phyloP scores from a whole-genome alignment of 306 rosid genomes.

The Morella rubra region DNA sequence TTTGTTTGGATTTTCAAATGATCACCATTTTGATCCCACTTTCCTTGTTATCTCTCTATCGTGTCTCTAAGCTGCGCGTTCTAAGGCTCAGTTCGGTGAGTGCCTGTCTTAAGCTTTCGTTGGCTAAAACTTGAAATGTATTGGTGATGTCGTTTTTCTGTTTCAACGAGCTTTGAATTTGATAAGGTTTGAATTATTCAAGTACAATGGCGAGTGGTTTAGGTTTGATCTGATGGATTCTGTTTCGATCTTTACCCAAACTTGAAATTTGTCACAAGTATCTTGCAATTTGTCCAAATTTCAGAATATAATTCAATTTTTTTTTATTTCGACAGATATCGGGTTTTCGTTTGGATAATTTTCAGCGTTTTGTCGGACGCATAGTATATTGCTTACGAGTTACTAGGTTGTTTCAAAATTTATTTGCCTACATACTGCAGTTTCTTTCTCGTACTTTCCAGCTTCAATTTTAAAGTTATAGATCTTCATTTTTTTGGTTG shows the following conservation, averaged over 20 bases:
- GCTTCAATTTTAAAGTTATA: neutral
- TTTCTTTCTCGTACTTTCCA: no score
- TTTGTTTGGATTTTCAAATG: constrained; percentile 47
- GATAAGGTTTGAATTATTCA: neutral
- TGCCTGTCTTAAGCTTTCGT: constrained; percentile 5
- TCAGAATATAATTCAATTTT: neutral
- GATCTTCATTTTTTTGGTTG: neutral
- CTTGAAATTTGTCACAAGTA: neutral
- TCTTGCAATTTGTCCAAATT: neutral
- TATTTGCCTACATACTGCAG: neutral
- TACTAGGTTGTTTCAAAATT: neutral
- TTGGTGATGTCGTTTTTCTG: neutral
- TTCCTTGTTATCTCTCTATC: neutral
- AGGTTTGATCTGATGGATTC: constrained; percentile 10
- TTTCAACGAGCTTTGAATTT: constrained; percentile 3
- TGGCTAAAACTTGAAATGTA: constrained; percentile 5
- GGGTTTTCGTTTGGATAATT: neutral
- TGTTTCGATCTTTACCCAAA: neutral
- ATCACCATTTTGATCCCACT: constrained; percentile 25
- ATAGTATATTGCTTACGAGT: neutral
- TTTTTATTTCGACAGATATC: neutral
- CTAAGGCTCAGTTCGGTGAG: constrained; percentile 43
- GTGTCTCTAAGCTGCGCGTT: constrained; percentile 26
- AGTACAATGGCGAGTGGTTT: neutral
- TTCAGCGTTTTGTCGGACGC: neutral